Evolutionary conservation across 495 filamentous ascomycete genomes (phyloP).

Genomic region (Trichoderma erinaceum): DNA sequence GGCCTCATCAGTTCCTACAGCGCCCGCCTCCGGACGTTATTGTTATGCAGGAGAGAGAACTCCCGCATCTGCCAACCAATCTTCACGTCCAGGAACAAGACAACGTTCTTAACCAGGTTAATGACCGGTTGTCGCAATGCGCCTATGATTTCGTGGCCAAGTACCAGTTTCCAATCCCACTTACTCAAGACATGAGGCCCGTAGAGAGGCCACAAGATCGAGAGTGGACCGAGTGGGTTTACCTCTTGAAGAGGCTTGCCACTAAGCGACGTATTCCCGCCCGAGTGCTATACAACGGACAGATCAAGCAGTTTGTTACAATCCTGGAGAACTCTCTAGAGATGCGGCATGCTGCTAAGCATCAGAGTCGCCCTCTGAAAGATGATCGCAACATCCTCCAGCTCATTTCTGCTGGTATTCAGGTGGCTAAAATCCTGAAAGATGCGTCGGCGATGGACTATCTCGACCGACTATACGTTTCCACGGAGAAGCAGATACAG

Average conservation of each 20-base stretch:
- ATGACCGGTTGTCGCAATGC: constrained; percentile 76
- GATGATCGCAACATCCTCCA: constrained; percentile 86
- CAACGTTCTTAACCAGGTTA: constrained; percentile 68
- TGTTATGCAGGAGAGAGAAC: constrained; percentile 67
- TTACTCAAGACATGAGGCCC: constrained; percentile 71
- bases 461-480: constrained; percentile 61
- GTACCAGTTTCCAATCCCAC: constrained; percentile 81
- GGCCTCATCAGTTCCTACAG: constrained; percentile 72
- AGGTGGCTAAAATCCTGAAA: constrained; percentile 80
- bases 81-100: constrained; percentile 79
- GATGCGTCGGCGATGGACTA: constrained; percentile 76
- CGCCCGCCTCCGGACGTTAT: constrained; percentile 58
- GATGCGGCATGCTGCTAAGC: constrained; percentile 73
- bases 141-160: constrained; percentile 85
- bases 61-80: constrained; percentile 76
- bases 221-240: constrained; percentile 91
- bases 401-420: constrained; percentile 75
- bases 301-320: constrained; percentile 83
- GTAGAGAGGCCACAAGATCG: constrained; percentile 73
- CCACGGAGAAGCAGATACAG: constrained; percentile 69
- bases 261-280: constrained; percentile 81
- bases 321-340: constrained; percentile 77
- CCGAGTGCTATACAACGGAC: constrained; percentile 75
- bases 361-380: constrained; percentile 76
- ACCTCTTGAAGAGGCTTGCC: constrained; percentile 76